These are phyloP conservation scores for Salicornia ramosissima DNA, from an alignment of 148 eudicot genomes.

Conservation along the genomic window DNA sequence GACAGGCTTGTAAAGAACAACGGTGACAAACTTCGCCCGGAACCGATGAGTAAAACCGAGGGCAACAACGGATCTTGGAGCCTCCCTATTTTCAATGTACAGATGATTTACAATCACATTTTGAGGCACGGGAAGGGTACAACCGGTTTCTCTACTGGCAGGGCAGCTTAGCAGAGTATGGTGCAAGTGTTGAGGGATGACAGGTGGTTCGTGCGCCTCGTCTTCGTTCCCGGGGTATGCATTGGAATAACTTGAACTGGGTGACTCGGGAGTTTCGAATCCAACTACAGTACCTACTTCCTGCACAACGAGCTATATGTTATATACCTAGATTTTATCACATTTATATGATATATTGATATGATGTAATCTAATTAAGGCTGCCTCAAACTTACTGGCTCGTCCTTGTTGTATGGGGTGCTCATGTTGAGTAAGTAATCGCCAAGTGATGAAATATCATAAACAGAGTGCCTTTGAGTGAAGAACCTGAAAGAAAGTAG, in stretches of 20 bases:
- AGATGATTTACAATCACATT: constrained; percentile 80
- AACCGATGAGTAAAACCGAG: constrained; percentile 86
- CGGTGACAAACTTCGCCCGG: constrained; percentile 81
- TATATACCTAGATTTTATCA: constrained; percentile 4
- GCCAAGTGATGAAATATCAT: neutral
- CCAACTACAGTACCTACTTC: constrained; percentile 68
- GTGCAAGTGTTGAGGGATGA: constrained; percentile 69
- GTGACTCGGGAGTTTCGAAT: constrained; percentile 78
- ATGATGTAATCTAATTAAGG: too few species aligned
- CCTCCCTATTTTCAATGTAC: constrained; percentile 78
- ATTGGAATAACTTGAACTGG: constrained; percentile 71
- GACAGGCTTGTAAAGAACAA: constrained; percentile 89
- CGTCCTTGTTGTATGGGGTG: constrained; percentile 23
- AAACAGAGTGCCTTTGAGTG: constrained; percentile 18
- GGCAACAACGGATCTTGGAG: constrained; percentile 77
- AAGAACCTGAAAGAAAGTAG: constrained; percentile 20
- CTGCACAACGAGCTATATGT: constrained; percentile 26
- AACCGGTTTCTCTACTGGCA: constrained; percentile 39
- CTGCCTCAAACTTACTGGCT: constrained; percentile 27
- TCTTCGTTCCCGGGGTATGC: constrained; percentile 61
- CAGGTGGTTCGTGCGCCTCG: constrained; percentile 74
- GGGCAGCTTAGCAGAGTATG: constrained; percentile 61
- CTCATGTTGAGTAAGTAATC: constrained; percentile 31
- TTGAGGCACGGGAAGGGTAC: constrained; percentile 59
- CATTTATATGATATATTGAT: neutral